Percentiles rank a stretch among this genome's conserved stretches.
These are phyloP conservation scores for Termitomyces sp. DNA, from an alignment of 768 basidiomycete genomes.

Conservation along the genomic window DNA sequence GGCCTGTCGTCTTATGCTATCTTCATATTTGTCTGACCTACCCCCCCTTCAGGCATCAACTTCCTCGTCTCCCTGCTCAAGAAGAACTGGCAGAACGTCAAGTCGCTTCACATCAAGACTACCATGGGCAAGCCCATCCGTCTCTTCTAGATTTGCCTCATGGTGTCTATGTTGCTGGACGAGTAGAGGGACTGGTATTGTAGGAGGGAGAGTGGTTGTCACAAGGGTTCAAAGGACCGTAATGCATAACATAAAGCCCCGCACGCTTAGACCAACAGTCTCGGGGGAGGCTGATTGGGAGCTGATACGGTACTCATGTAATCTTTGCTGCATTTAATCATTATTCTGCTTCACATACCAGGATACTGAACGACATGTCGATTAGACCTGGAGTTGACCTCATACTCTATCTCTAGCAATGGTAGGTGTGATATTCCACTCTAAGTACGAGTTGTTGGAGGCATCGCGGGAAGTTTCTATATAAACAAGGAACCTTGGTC, in stretches of 20 bases:
- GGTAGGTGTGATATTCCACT: too few relatives aligned
- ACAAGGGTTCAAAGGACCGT: conserved; percentile 27
- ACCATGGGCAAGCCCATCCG: conserved; percentile 99
- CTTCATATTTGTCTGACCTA: not conserved
- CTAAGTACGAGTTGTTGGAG: too few relatives aligned
- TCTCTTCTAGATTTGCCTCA: conserved; percentile 61
- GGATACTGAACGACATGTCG: not conserved
- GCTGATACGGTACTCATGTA: conserved; percentile 51
- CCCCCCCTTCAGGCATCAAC: conserved; percentile 85
- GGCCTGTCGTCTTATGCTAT: not conserved
- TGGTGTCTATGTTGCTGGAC: not conserved
- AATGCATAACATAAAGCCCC: conserved; percentile 95
- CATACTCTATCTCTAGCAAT: too few relatives aligned
- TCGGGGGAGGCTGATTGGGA: conserved; percentile 81
- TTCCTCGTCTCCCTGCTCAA: conserved; percentile 98
- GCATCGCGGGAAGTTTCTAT: too few relatives aligned
- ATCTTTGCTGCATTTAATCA: not conserved
- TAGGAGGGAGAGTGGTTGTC: conserved; percentile 9
- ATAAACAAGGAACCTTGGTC: too few relatives aligned
- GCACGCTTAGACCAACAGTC: conserved; percentile 98
- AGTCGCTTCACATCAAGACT: conserved; percentile 96
- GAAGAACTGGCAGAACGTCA: conserved; percentile 99
- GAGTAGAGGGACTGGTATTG: conserved; percentile 11
- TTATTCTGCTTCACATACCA: conserved; percentile 1
- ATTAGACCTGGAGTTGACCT: not conserved